Base-by-base conservation (phyloP, 2,329 filamentous ascomycete species). In the Diplocarpon mali region DNA sequence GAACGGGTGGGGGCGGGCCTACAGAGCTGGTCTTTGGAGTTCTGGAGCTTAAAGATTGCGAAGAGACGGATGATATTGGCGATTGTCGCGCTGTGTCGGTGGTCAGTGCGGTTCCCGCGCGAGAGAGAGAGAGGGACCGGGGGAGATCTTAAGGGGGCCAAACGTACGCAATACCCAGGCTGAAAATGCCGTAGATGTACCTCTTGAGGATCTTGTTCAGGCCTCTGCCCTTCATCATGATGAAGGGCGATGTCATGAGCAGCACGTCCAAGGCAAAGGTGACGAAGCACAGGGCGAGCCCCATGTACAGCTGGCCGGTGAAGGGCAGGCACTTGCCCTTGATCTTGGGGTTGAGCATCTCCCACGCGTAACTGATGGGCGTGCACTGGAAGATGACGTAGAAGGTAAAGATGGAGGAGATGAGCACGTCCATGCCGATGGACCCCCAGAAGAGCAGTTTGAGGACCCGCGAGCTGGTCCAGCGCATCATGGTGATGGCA, bases 201-300 rank as follows among this genome's bases (percentile, higher is more conserved):
- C 40, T 41, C 45, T 50, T 55, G 5, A 55, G 13, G 20, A 31
- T 35, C 1, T 13, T 24, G 29, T 46, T 46, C 5, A 47, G 15
- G n/a, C 35, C 37, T 15, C 37, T 38, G 16, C 41, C 44, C 14
- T 45, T 44, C 5, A 77, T 76, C 66, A 88, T 96, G 80, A 94
- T 94, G 78, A 77, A 82, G 58, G 95, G 90, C 87, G 94, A 95
- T 50, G 87, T 92, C 69, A 83, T 69, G 34, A 89, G 51, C 12
- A 55, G 44, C 48, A 53, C 52, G 15, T 55, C 53, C 17, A 55
- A 35, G 5, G 29, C 45, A 36, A 55, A 43, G 11, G 53, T 55
- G 6, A 46, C 44, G 30, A 45, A 38, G 9, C 44, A 55, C n/a
- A 55, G 46, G 1, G 53, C 53, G 39, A 44, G 47, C 42, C 53